phyloP scores from a whole-genome alignment of 2,329 filamentous ascomycete genomes.

The Verticillium zaregamsianum region DNA sequence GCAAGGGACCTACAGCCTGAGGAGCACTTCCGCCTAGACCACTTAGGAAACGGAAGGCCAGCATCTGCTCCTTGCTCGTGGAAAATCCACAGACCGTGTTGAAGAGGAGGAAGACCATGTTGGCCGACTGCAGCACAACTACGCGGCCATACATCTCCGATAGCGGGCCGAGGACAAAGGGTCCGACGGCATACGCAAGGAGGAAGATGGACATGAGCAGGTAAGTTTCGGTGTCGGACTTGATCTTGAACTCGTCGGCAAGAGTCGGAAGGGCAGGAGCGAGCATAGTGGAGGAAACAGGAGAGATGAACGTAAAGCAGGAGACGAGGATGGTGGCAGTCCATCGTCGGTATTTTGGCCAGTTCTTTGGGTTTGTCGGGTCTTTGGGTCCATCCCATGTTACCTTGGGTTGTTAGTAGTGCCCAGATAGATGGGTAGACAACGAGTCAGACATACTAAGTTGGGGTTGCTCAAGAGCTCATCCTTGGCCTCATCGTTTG shows the following conservation, averaged over 20 bases:
- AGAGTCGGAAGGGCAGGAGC: conserved; percentile 42
- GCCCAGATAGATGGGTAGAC: background rate
- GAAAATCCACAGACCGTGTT: conserved; percentile 49
- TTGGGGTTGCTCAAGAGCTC: background rate
- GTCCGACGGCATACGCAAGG: conserved; percentile 50
- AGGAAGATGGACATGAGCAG: conserved; percentile 58
- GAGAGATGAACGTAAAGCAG: conserved; percentile 49
- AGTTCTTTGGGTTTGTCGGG: conserved; percentile 39
- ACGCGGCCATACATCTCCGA: conserved; percentile 48
- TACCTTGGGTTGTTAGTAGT: conserved; percentile 18
- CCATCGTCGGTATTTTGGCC: conserved; percentile 32
- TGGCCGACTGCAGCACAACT: conserved; percentile 37
- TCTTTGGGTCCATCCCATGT: conserved; percentile 41
- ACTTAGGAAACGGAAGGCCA: conserved; percentile 45
- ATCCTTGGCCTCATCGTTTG: background rate
- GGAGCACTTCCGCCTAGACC: conserved; percentile 42
- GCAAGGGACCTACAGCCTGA: conserved; percentile 30
- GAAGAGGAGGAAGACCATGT: conserved; percentile 49
- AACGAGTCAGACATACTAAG: background rate
- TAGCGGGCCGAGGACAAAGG: conserved; percentile 46
- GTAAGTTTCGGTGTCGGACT: conserved; percentile 34
- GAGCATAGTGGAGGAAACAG: conserved; percentile 48
- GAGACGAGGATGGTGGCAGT: conserved; percentile 29
- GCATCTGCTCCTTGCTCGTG: conserved; percentile 38
- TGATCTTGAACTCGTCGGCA: conserved; percentile 38